Conservation (phyloP, 306 rosid species). For the Quercus robur region DNA sequence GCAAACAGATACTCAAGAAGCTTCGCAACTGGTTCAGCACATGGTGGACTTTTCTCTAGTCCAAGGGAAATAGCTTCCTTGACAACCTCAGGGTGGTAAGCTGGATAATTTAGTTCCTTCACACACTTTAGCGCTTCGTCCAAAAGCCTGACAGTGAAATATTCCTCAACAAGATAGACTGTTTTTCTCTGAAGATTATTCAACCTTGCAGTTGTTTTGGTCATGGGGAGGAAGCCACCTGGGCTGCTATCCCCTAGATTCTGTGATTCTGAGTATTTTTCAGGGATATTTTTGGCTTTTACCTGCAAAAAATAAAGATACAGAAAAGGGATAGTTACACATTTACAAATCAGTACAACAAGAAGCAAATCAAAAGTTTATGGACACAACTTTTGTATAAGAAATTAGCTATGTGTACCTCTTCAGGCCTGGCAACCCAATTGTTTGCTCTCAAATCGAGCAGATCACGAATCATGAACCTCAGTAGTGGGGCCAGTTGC, state of each 20-base stretch:
- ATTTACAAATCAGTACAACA: too few species aligned
- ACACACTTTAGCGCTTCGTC: constrained; percentile 9
- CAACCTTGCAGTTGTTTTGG: constrained; percentile 43
- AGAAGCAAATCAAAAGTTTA: too few species aligned
- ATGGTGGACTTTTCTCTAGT: too few species aligned
- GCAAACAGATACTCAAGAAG: too few species aligned
- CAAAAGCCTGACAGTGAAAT: constrained; percentile 54
- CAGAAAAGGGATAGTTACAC: background rate
- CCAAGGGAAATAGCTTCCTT: too few species aligned
- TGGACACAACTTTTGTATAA: background rate
- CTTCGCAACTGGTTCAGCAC: too few species aligned
- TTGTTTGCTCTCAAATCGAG: constrained; percentile 23
- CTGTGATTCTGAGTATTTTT: constrained; percentile 95
- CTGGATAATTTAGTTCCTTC: constrained; percentile 7
- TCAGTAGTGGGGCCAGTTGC: constrained; percentile 74
- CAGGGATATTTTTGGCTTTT: constrained; percentile 82
- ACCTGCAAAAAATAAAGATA: constrained; percentile 33
- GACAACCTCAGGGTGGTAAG: too few species aligned
- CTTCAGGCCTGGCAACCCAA: constrained; percentile 96
- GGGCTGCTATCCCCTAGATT: constrained; percentile 58
- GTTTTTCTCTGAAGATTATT: constrained; percentile 58
- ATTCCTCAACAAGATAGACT: constrained; percentile 67
- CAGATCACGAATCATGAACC: constrained; percentile 74
- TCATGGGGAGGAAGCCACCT: constrained; percentile 40
- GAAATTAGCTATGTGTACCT: constrained; percentile 40